Conservation (phyloP, 2,329 filamentous ascomycete species). For the Arthroderma uncinatum region DNA sequence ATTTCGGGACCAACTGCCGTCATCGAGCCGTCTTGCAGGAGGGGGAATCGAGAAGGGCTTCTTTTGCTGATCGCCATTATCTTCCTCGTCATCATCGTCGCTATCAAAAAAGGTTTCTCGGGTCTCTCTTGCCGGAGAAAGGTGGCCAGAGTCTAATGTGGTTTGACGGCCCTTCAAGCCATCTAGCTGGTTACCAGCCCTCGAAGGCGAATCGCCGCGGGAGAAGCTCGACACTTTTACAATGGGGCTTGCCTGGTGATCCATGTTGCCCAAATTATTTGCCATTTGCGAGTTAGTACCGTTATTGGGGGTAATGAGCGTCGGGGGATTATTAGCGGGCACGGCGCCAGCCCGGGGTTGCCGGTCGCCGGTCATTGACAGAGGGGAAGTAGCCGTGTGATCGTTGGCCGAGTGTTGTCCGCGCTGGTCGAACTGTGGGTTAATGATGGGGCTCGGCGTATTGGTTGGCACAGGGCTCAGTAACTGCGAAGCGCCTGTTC, state of each 20-base stretch:
- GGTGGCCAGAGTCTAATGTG: conserved; percentile 16
- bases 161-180: background rate
- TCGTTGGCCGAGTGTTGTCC: background rate
- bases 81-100: conserved; percentile 16
- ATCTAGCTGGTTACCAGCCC: conserved; percentile 17
- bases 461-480: conserved; percentile 26
- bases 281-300: conserved; percentile 20
- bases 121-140: conserved; percentile 21
- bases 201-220: conserved; percentile 35
- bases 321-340: conserved; percentile 15
- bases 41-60: conserved; percentile 15
- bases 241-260: conserved; percentile 32
- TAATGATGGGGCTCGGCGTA: conserved; percentile 23
- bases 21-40: conserved; percentile 27
- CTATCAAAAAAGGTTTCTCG: conserved; percentile 18
- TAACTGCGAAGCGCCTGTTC: conserved; percentile 21
- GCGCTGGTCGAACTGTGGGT: conserved; percentile 12
- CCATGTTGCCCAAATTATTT: conserved; percentile 15
- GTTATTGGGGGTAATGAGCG: conserved; percentile 19
- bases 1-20: conserved; percentile 39
- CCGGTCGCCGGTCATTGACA: background rate
- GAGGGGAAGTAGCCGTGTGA: conserved; percentile 1
- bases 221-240: conserved; percentile 35
- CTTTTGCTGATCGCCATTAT: conserved; percentile 12
- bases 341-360: conserved; percentile 10